Conservation (phyloP, 306 rosid genomes). For the Casuarina cunninghamiana region DNA sequence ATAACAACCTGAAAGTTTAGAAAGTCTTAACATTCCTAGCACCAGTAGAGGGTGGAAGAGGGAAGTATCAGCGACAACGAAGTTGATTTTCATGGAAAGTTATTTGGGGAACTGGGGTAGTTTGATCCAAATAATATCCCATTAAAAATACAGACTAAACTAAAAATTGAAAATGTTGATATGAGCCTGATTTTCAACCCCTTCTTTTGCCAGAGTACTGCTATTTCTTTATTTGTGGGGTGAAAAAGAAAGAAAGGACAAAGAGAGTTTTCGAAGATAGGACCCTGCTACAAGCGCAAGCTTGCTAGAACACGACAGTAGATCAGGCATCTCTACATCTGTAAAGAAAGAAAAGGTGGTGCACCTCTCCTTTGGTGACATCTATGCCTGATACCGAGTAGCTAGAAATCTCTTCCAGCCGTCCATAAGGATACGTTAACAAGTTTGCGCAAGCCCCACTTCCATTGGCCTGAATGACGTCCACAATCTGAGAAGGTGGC, state of each 20-base stretch:
- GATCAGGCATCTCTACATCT: not conserved
- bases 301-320: not conserved
- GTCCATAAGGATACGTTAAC: conserved; percentile 58
- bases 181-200: too few relatives aligned
- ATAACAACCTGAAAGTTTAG: not conserved
- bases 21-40: not conserved
- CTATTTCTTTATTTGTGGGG: too few relatives aligned
- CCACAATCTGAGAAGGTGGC: conserved; percentile 33
- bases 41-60: too few relatives aligned
- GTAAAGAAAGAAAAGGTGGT: not conserved
- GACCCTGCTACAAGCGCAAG: not conserved
- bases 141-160: too few relatives aligned
- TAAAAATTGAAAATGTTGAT: too few relatives aligned
- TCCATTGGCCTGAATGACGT: conserved; percentile 35
- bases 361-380: conserved; percentile 84
- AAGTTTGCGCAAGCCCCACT: conserved; percentile 31
- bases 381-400: conserved; percentile 66
- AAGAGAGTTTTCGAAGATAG: not conserved
- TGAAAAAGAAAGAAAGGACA: not conserved
- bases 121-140: too few relatives aligned
- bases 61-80: too few relatives aligned
- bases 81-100: too few relatives aligned
- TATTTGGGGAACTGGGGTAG: too few relatives aligned
- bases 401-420: conserved; percentile 54
- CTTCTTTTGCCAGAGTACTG: too few relatives aligned